A percentile compares a stretch with the other conserved stretches of the same genome.
Conservation (phyloP, 495 filamentous ascomycete species). For the Ramalina intermedia region DNA sequence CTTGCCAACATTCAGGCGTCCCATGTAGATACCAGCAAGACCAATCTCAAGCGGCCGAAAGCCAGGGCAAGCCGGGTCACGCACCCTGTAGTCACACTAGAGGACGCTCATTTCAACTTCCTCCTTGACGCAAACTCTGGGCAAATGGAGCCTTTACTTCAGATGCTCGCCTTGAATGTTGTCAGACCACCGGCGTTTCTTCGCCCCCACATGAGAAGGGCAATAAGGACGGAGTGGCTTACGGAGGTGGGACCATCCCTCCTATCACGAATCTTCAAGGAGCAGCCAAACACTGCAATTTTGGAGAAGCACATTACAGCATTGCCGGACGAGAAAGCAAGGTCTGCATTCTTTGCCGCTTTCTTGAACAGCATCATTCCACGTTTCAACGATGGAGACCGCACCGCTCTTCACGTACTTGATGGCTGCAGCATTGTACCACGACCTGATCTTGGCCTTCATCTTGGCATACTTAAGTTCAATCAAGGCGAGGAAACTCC, state of each 20-base stretch:
- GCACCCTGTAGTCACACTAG: background rate
- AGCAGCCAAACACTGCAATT: background rate
- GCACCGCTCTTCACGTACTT: slow-evolving; percentile 5
- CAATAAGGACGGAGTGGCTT: background rate
- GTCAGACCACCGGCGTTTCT: slow-evolving; percentile 6
- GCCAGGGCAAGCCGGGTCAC: background rate
- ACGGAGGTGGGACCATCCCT: slow-evolving; percentile 1
- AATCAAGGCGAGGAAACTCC: background rate
- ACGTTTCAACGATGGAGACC: background rate
- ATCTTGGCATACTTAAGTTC: slow-evolving; percentile 14
- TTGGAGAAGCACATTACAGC: background rate
- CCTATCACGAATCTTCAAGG: slow-evolving; percentile 6
- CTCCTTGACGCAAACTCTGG: background rate
- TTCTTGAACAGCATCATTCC: slow-evolving; percentile 7
- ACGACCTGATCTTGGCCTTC: slow-evolving; percentile 12
- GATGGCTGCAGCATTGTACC: slow-evolving; percentile 19
- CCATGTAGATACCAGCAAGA: background rate
- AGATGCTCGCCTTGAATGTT: background rate
- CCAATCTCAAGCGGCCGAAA: slow-evolving; percentile 1
- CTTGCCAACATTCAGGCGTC: background rate
- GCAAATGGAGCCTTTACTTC: slow-evolving; percentile 5
- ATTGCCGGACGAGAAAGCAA: background rate
- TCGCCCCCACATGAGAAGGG: background rate
- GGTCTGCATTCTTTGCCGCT: background rate
- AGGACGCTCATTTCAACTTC: slow-evolving; percentile 12